Evolutionary conservation across 352 stramenopile genomes (phyloP), one percentile per base, ranked within the genome.

Genomic region (Globisporangium rhizosaccharum): DNA sequence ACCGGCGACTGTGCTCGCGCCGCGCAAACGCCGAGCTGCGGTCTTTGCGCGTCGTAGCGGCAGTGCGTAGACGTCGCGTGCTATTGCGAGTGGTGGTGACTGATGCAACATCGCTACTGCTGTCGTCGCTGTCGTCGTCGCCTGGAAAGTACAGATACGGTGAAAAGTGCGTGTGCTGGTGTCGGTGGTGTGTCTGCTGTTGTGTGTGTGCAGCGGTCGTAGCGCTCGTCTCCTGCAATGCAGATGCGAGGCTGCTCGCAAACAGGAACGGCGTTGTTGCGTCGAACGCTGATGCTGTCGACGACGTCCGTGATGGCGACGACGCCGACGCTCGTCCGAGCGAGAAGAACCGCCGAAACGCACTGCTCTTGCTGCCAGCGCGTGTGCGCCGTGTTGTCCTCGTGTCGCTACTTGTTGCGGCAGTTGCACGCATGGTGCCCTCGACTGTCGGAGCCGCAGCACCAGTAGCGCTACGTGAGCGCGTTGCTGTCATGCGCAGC

Each of bases 1-100:
- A 67, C 48, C 62, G 67, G 15, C 64, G 69, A 9, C 68, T 60
- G 42, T 67, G 42, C 44, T 67, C 61, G 53, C 59, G 37, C n/a
- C 50, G 59, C 39, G 53, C 46, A 23, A 68, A 23, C 57, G 60
- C 37, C 30, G 57, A 46, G 37, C 59, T 36, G 25, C 55, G 45
- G 30, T 62, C 59, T 47, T 65, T 61, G 28, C 44, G 59, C 5
- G 5, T 8, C 53, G 23, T 36, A 23, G 14, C 25, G 25, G 15
- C 25, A 6, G 12, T 28, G 12, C 25, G 25, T 17, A 1, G 30
- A 11, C 50, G 20, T 50, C 37, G 46, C 25, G n/a, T 46, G 20
- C 15, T 18, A 52, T 23, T 55, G 18, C 11, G 33, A 39, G 47
- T 36, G n/a, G 10, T 18, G 47, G 17, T 7, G 20, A 11, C 37